Evolutionary conservation across 2,329 filamentous ascomycete species (phyloP), one percentile per base, ranked within the genome.

Genomic region (Hymenoscyphus albidus): DNA sequence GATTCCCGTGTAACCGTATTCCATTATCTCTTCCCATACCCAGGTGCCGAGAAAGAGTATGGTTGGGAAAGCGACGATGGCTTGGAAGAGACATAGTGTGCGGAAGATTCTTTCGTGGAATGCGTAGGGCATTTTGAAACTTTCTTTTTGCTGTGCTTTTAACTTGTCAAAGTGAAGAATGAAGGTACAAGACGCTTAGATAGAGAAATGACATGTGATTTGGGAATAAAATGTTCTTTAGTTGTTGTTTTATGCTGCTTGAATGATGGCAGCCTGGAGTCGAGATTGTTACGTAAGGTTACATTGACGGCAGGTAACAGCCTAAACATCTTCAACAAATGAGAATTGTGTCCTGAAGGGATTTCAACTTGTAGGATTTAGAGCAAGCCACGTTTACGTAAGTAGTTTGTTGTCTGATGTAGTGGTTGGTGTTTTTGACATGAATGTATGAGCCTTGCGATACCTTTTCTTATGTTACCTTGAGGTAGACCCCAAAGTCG

Each of bases 1-100:
- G 14, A 64, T 3, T 12, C 62, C 10, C 16, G 40, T 7, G 59
- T 48, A n/a, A 42, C 18, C n/a, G 55, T 16, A 18, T 60, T 27
- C 22, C 58, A 65, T 5, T 59, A 62, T 4, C 39, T 27, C 32
- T 60, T 40, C 48, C 64, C 40, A 51, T 13, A 63, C 62, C 22
- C 60, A 51, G 14, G n/a, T 35, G 2, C 64, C 67, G 5, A 67
- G 55, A 22, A 42, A 51, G 32, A 69, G 14, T 59, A 69, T 64
- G 6, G 64, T 57, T 27, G 67, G 67, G 5, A 69, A 58, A 12
- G 68, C 68, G n/a, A 69, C 55, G 18, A 70, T 51, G 4, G 58
- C 68, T 64, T 70, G 68, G 60, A 70, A 70, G 18, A 70, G 40
- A 22, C 67, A 64, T 22, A 63, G 32, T n/a, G 65, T 66, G 0